Evolutionary conservation across 2,329 filamentous ascomycete genomes (phyloP).

Genomic region (Akanthomyces dipterigenus): DNA sequence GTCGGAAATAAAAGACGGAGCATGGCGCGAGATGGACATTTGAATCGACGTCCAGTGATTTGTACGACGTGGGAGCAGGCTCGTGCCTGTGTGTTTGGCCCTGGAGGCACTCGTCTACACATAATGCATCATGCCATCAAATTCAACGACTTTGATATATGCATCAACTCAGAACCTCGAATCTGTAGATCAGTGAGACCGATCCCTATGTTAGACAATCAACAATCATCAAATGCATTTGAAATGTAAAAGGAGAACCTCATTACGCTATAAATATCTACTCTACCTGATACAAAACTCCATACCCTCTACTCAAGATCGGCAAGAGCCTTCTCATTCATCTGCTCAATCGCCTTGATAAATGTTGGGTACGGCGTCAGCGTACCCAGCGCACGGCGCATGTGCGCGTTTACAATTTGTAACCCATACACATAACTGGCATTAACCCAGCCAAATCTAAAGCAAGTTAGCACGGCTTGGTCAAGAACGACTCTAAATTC

Average conservation of each 20-base stretch:
- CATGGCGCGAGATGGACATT: no score
- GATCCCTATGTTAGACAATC: not conserved
- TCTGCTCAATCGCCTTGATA: slow-evolving; percentile 56
- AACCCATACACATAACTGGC: slow-evolving; percentile 94
- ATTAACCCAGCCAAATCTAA: slow-evolving; percentile 96
- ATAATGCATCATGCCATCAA: not conserved
- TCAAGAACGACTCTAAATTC: not conserved
- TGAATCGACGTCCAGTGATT: no score
- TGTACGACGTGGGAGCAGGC: no score
- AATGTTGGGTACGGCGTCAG: slow-evolving; percentile 83
- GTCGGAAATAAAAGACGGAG: not conserved
- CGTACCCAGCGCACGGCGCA: slow-evolving; percentile 80
- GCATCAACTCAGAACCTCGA: no score
- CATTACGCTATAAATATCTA: slow-evolving; percentile 7
- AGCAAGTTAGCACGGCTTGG: not conserved
- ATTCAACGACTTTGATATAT: no score
- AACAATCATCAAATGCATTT: not conserved
- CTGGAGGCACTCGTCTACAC: no score
- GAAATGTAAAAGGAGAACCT: not conserved
- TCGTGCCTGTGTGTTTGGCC: no score
- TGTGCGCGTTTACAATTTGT: slow-evolving; percentile 80
- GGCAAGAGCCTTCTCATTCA: slow-evolving; percentile 46
- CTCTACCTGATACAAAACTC: not conserved
- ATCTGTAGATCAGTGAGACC: no score
- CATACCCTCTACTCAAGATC: slow-evolving; percentile 27